phyloP scores from a whole-genome alignment of 176 grass and related monocot genomes.

The Musa schizocarpa region DNA sequence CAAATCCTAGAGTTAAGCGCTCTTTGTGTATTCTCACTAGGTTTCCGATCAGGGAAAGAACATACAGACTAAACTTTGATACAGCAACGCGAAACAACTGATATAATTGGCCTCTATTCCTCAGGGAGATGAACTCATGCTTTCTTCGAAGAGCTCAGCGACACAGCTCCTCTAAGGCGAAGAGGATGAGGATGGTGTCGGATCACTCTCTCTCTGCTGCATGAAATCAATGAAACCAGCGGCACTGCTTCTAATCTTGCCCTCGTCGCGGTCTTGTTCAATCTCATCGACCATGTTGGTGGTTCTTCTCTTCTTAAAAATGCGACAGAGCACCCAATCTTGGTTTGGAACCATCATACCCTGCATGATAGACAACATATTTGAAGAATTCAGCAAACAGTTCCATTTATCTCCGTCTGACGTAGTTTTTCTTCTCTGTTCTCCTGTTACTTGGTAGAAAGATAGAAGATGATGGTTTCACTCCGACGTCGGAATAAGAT shows the following conservation, averaged over 20 bases:
- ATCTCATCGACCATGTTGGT: conserved; percentile 15
- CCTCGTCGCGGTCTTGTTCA: neutral
- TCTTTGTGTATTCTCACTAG: neutral
- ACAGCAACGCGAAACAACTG: neutral
- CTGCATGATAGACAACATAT: conserved; percentile 6
- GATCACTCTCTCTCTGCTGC: neutral
- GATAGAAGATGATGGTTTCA: neutral
- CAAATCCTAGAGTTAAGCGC: neutral
- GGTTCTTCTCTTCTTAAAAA: conserved; percentile 37
- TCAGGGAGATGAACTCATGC: conserved; percentile 4
- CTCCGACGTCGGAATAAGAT: too few relatives aligned
- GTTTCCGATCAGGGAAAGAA: too few relatives aligned
- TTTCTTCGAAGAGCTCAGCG: conserved; percentile 22
- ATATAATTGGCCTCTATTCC: neutral
- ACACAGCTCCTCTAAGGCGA: conserved; percentile 20
- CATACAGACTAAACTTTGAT: neutral
- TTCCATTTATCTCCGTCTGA: neutral
- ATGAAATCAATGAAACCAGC: neutral
- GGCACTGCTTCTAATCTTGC: neutral
- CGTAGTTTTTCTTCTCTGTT: too few relatives aligned
- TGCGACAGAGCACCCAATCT: conserved; percentile 31
- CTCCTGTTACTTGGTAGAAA: neutral
- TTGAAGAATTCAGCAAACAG: neutral
- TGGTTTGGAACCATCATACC: neutral
- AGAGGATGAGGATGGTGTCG: neutral